Conservation (phyloP, 2,329 filamentous ascomycete species). For the Aulographum hederae region DNA sequence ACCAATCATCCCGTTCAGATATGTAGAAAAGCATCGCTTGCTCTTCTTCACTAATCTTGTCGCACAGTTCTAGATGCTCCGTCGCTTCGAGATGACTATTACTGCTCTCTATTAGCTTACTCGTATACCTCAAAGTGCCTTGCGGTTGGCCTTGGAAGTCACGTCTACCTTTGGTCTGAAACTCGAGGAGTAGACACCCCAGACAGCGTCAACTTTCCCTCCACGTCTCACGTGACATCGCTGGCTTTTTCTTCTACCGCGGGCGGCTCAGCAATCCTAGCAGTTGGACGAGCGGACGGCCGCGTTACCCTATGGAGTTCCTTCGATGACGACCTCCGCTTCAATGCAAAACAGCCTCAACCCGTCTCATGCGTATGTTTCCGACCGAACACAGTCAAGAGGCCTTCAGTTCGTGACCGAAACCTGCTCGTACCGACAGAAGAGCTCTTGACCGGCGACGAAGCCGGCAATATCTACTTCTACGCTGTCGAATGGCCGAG, state of each 20-base stretch:
- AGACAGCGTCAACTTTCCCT: conserved; percentile 28
- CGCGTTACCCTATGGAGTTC: conserved; percentile 63
- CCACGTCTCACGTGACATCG: conserved; percentile 46
- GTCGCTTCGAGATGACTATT: conserved; percentile 82
- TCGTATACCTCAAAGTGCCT: conserved; percentile 56
- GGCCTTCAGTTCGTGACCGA: conserved; percentile 29
- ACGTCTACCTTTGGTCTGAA: conserved; percentile 84
- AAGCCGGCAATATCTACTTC: conserved; percentile 66
- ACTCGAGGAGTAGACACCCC: conserved; percentile 42
- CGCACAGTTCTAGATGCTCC: conserved; percentile 70
- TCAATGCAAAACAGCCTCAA: conserved; percentile 53
- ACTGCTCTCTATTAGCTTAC: conserved; percentile 82
- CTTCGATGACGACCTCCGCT: conserved; percentile 49
- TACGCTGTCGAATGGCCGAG: conserved; percentile 74
- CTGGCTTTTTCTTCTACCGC: conserved; percentile 72
- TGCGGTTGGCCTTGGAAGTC: conserved; percentile 63
- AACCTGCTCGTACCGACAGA: conserved; percentile 46
- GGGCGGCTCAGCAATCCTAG: conserved; percentile 64
- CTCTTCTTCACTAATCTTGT: conserved; percentile 13
- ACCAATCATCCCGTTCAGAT: conserved; percentile 63
- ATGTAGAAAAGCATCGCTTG: conserved; percentile 15
- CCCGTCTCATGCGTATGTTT: conserved; percentile 69
- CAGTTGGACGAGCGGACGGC: conserved; percentile 65
- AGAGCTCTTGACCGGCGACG: conserved; percentile 74
- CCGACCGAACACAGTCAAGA: conserved; percentile 42